phyloP scores from a whole-genome alignment of 805 yeast genomes.

The Yamadazyma phyllophila region DNA sequence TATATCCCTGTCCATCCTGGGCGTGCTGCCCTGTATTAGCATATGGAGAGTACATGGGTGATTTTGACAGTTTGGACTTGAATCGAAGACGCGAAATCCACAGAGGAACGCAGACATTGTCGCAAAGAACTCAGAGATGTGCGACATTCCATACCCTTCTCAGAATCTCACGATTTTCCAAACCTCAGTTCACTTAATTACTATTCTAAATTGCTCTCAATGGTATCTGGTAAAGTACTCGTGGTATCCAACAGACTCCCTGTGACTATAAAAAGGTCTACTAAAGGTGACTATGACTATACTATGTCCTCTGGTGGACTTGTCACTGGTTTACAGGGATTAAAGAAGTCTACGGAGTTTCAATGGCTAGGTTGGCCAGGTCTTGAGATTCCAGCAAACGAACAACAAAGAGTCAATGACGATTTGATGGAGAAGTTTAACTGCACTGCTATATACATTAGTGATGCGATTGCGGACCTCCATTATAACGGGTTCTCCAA shows the following conservation, averaged over 20 bases:
- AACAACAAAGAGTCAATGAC: constrained; percentile 61
- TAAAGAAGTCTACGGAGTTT: constrained; percentile 76
- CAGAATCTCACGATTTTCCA: background rate
- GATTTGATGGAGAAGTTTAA: constrained; percentile 77
- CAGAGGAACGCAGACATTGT: too few species aligned
- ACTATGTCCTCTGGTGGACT: constrained; percentile 96
- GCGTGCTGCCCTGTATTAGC: constrained; percentile 17
- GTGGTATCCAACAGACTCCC: constrained; percentile 96
- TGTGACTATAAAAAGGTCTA: constrained; percentile 74
- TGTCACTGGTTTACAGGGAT: constrained; percentile 92
- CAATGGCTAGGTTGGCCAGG: constrained; percentile 99
- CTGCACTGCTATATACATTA: constrained; percentile 85
- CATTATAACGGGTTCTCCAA: constrained; percentile 96
- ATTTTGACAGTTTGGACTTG: background rate
- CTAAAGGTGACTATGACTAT: constrained; percentile 69
- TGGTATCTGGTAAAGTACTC: constrained; percentile 63
- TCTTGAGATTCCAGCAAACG: constrained; percentile 76
- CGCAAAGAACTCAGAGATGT: too few species aligned
- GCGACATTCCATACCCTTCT: too few species aligned
- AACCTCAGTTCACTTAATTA: background rate
- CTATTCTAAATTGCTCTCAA: background rate
- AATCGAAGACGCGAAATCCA: background rate
- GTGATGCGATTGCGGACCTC: constrained; percentile 88
- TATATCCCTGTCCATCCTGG: constrained; percentile 2
- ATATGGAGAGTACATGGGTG: constrained; percentile 41